Conservation (phyloP, 2,329 filamentous ascomycete species). For the Alternaria ventricosa region DNA sequence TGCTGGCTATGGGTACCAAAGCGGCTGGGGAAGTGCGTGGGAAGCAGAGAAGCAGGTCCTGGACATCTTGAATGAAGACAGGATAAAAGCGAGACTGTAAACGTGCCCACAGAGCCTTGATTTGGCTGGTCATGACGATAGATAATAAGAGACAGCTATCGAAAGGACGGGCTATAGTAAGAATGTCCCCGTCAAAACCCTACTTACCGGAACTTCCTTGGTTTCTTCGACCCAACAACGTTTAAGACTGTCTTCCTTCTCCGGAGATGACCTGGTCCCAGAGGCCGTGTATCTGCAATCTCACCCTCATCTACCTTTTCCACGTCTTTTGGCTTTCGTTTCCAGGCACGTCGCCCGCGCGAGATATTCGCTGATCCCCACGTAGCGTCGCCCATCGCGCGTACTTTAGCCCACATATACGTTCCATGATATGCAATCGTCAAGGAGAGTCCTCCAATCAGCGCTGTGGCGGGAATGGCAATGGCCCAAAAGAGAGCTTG, state of each 20-base stretch:
- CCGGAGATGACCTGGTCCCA: not conserved
- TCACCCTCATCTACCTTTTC: not conserved
- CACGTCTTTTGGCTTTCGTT: not conserved
- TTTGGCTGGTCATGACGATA: not conserved
- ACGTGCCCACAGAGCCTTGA: not conserved
- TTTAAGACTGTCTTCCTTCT: not conserved
- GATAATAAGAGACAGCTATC: not conserved
- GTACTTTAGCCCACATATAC: not conserved
- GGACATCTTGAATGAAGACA: slow-evolving; percentile 23
- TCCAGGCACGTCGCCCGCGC: not conserved
- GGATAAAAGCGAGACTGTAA: slow-evolving; percentile 14
- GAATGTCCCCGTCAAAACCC: not conserved
- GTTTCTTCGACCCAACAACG: not conserved
- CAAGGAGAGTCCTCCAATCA: not conserved
- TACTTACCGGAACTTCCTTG: not conserved
- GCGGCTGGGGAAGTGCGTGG: slow-evolving; percentile 52
- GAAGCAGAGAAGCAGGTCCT: slow-evolving; percentile 50
- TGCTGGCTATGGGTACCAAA: slow-evolving; percentile 75
- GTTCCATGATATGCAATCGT: not conserved
- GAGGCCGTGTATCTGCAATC: not conserved
- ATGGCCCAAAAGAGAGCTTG: not conserved
- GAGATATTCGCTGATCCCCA: not conserved
- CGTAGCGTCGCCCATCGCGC: not conserved
- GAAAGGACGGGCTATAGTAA: not conserved
- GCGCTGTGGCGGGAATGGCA: not conserved